A percentile compares a stretch with the other conserved stretches of the same genome.
phyloP scores from a whole-genome alignment of 2,329 filamentous ascomycete species.

The Cryphonectria parasitica region DNA sequence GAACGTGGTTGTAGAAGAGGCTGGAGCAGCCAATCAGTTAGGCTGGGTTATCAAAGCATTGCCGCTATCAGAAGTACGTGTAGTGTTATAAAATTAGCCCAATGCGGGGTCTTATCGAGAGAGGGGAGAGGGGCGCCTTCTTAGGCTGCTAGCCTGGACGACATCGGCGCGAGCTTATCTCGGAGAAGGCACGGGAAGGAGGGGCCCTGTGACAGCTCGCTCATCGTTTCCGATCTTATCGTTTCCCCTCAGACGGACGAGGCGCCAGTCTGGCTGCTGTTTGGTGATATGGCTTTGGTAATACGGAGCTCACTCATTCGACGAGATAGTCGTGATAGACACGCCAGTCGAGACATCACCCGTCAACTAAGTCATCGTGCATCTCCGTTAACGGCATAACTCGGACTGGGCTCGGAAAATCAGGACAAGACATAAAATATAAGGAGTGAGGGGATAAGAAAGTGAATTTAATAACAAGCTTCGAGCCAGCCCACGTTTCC shows the following conservation, averaged over 20 bases:
- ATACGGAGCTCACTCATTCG: slow-evolving; percentile 19
- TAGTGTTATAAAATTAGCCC: slow-evolving; percentile 7
- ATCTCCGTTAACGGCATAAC: slow-evolving; percentile 17
- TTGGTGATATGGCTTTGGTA: slow-evolving; percentile 22
- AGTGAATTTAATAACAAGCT: background rate
- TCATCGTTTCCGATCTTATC: slow-evolving; percentile 28
- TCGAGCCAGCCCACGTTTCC: background rate
- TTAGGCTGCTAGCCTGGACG: slow-evolving; percentile 15
- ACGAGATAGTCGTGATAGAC: slow-evolving; percentile 15
- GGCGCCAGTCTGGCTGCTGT: background rate
- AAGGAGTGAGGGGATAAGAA: too few relatives aligned
- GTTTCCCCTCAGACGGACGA: background rate
- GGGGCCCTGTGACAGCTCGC: slow-evolving; percentile 14
- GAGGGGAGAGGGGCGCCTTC: too few relatives aligned
- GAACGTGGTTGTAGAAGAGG: too few relatives aligned
- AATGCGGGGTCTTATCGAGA: slow-evolving; percentile 26
- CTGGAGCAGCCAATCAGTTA: background rate
- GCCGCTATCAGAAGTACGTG: slow-evolving; percentile 17
- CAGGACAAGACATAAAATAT: background rate
- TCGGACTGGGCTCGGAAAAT: slow-evolving; percentile 13
- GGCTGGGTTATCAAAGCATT: slow-evolving; percentile 15
- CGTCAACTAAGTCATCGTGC: slow-evolving; percentile 9
- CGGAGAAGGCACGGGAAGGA: slow-evolving; percentile 8
- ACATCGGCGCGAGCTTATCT: slow-evolving; percentile 26
- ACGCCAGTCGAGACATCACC: slow-evolving; percentile 10